Percentiles rank a stretch among this genome's conserved stretches.
These are phyloP conservation scores for Haplosporangium gracile DNA, from an alignment of 192 early-diverging fungal genomes.

Conservation along the genomic window DNA sequence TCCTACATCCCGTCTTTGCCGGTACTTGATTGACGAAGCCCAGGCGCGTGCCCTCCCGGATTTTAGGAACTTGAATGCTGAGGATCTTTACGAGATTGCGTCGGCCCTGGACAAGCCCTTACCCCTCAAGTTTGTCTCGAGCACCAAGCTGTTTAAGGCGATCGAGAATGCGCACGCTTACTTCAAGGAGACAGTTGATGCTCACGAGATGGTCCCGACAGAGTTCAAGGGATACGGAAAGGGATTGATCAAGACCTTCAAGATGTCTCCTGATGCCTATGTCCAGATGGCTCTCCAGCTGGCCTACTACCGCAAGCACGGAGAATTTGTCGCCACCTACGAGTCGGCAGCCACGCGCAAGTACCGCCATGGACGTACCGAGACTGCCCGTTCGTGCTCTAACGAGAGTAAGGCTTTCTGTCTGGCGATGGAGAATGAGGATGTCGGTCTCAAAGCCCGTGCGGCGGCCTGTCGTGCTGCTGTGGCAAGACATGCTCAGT, in stretches of 20 bases:
- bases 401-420: slow-evolving; percentile 80
- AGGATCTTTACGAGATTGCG: slow-evolving; percentile 42
- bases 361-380: slow-evolving; percentile 89
- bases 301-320: slow-evolving; percentile 83
- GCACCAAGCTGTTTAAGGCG: slow-evolving; percentile 54
- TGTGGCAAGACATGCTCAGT: slow-evolving; percentile 73
- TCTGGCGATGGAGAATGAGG: slow-evolving; percentile 68
- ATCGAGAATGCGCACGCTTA: slow-evolving; percentile 71
- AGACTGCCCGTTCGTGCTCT: slow-evolving; percentile 86
- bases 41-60: slow-evolving; percentile 45
- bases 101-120: slow-evolving; percentile 54
- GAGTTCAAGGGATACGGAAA: slow-evolving; percentile 83
- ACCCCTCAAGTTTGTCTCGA: slow-evolving; percentile 72
- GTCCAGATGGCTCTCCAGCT: slow-evolving; percentile 92
- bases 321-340: slow-evolving; percentile 77
- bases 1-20: slow-evolving; percentile 80
- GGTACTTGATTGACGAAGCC: slow-evolving; percentile 68
- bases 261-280: slow-evolving; percentile 84
- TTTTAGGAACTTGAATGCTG: slow-evolving; percentile 51
- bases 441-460: slow-evolving; percentile 49
- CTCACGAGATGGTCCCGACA: slow-evolving; percentile 73
- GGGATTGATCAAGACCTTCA: slow-evolving; percentile 55
- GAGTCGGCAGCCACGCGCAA: slow-evolving; percentile 88
- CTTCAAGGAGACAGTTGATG: slow-evolving; percentile 76
- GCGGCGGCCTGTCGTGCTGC: slow-evolving; percentile 73